Base-by-base conservation (phyloP, 139 green algal genomes). In the Chlamydomonas eustigma region DNA sequence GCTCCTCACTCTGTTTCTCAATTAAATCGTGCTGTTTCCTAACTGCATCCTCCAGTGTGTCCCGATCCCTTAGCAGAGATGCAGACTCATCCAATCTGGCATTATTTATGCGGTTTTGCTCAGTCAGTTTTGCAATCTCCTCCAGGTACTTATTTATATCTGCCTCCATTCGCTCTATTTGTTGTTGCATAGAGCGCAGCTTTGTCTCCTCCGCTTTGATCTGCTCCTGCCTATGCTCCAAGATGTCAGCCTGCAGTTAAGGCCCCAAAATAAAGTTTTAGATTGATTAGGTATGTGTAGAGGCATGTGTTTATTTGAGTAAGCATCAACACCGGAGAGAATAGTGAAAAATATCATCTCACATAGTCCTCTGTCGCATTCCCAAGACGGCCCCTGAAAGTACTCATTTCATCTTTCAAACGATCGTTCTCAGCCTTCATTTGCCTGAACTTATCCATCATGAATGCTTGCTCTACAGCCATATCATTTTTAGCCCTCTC, bases 321-420 rank as follows among this genome's bases (percentile, higher is more conserved):
- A 63, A 30, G 50, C 18, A 24, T 63, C n/a, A n/a, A n/a, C n/a
- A n/a, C n/a, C n/a, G n/a, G n/a, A n/a, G n/a, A n/a, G n/a, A n/a
- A n/a, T n/a, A n/a, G n/a, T n/a, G n/a, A n/a, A n/a, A n/a, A n/a
- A n/a, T n/a, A n/a, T n/a, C n/a, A n/a, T n/a, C n/a, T 75, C 73
- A 91, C 87, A 80, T 90, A 91, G 67, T 91, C 87, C n/a, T 83
- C 77, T 24, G 79, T 86, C 1, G 85, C 80, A 71, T 83, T 91
- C 4, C 77, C 76, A 0, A 91, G 77, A 3, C 80, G 77, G 0
- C 37, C 32, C 28, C 78, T 83, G 37, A 86, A 77, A 25, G 70
- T 73, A 4, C 84, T 79, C 18, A 89, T 71, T 30, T 90, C 85
- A 0, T 80, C 66, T n/a, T 86, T 75, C 0, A 89, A 58, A 1